Percentiles rank a stretch among this genome's conserved stretches.
Conservation (phyloP, 495 filamentous ascomycete genomes). For the Penicillium herquei region DNA sequence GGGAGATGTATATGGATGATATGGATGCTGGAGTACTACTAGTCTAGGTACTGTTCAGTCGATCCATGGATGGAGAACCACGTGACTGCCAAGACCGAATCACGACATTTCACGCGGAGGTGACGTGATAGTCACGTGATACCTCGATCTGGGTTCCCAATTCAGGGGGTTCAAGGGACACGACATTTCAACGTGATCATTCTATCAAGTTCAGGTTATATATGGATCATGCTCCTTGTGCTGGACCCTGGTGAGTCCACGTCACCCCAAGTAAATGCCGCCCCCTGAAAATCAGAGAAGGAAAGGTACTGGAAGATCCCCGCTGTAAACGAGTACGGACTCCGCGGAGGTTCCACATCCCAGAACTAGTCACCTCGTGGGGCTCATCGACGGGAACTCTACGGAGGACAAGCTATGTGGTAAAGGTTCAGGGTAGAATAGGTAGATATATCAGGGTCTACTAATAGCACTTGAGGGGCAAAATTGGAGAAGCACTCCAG, state of each 20-base stretch:
- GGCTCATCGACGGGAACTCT: background rate
- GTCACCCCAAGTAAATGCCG: constrained; percentile 13
- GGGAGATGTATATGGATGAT: no score
- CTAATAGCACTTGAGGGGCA: no score
- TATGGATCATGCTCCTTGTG: background rate
- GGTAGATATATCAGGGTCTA: no score
- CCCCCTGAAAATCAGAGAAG: constrained; percentile 26
- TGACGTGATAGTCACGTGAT: constrained; percentile 29
- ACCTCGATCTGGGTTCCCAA: no score
- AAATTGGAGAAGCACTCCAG: no score
- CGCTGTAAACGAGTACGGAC: constrained; percentile 24
- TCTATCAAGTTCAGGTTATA: background rate
- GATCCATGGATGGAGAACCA: no score
- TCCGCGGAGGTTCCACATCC: background rate
- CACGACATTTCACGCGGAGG: constrained; percentile 27
- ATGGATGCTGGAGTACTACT: no score
- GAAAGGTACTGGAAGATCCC: constrained; percentile 6
- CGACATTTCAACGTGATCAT: no score
- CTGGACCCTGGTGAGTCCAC: background rate
- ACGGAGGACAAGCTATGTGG: no score
- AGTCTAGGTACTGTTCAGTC: no score
- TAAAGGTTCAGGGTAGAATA: no score
- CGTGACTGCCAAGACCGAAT: constrained; percentile 4
- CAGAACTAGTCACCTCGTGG: background rate
- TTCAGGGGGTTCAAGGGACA: no score